Base-by-base conservation (phyloP, 2,329 filamentous ascomycete species). In the Truncatella angustata region DNA sequence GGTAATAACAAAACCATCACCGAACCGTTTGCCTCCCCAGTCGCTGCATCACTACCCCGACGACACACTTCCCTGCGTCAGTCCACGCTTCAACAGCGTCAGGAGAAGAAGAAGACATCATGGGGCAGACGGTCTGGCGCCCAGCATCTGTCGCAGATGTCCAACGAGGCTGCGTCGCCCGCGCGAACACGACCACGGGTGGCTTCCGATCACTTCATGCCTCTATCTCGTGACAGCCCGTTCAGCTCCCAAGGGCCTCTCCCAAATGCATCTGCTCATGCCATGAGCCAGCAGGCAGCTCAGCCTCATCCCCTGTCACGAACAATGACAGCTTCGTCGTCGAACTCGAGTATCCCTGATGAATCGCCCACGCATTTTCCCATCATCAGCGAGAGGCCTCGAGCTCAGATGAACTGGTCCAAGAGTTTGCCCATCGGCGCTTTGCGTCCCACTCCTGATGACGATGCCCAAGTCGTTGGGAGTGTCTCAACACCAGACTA, bases 1-100 rank as follows among this genome's bases (percentile, higher is more conserved):
- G 54, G 60, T 52, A 52, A 64, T 54, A n/a, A n/a, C n/a, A 49
- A 65, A 46, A 58, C 63, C 34, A 58, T 67, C 37, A 67, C 71
- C n/a, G 78, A 82, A 24, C 63, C 70, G 1, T 56, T 68, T 2
- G 58, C 72, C 44, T 76, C 74, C 54, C 74, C 73, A 47, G 74
- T 80, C 49, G 67, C 81, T 60, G 64, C 79, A 65, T 79, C 78
- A 3, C 76, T 88, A 59, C 81, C 85, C 14, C 87, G 85, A 65
- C 79, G 88, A 56, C 84, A 88, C 1, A 88, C 87, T 1, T 94
- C 91, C 16, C 74, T 97, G 45, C 82, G 93, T 54, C 92, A 87
- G 66, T 95, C 91, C 2, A 96, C 93, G 1, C 71, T 96, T 21
- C 91, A 95, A 65, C 92, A 96, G 69, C 86, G 93, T 36, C 82